A percentile compares a stretch with the other conserved stretches of the same genome.
Conservation (phyloP, 2,329 filamentous ascomycete species). For the Zymoseptoria tritici region DNA sequence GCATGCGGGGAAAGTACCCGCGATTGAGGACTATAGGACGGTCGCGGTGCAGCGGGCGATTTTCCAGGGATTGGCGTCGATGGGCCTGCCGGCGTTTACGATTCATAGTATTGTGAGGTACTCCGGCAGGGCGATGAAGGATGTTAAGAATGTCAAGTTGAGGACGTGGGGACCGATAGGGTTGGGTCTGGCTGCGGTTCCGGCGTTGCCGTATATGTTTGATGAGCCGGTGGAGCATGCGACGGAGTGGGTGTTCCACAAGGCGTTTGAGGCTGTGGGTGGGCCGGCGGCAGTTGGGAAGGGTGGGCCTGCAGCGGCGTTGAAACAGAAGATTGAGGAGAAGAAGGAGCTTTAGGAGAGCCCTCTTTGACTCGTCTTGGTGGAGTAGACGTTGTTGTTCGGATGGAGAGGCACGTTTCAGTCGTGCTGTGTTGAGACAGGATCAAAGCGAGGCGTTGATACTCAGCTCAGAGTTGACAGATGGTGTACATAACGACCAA, state of each 20-base stretch:
- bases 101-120: constrained; percentile 92
- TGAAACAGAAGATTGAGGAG: constrained; percentile 9
- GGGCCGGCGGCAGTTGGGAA: constrained; percentile 50
- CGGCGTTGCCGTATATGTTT: constrained; percentile 75
- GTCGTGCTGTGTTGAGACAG: background rate
- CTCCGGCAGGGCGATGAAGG: constrained; percentile 76
- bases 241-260: constrained; percentile 85
- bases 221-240: constrained; percentile 89
- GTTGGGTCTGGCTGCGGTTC: constrained; percentile 59
- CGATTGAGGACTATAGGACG: constrained; percentile 81
- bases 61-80: constrained; percentile 84
- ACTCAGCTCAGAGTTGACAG: background rate
- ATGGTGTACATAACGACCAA: background rate
- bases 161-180: constrained; percentile 89
- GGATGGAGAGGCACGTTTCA: background rate
- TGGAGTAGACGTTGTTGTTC: constrained; percentile 1
- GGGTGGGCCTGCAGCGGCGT: constrained; percentile 27
- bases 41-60: constrained; percentile 87
- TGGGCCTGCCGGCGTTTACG: constrained; percentile 89
- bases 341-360: constrained; percentile 34
- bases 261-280: constrained; percentile 66
- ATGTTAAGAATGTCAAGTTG: constrained; percentile 65
- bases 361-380: background rate
- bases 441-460: constrained; percentile 1
- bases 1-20: constrained; percentile 43